Evolutionary conservation across 441 rosid genomes (phyloP).

Genomic region (Jatropha podagrica): DNA sequence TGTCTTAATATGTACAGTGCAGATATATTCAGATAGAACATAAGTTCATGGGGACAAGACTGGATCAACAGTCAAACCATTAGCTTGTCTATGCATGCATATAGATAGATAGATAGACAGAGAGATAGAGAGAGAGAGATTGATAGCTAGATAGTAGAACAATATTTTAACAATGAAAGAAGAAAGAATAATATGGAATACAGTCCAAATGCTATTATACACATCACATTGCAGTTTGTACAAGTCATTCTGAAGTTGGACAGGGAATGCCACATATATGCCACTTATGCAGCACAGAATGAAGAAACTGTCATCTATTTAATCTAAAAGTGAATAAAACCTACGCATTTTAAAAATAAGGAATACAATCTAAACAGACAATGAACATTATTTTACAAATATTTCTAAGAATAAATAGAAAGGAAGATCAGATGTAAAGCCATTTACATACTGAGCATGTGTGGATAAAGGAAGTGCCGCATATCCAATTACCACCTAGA

Average conservation of each 20-base stretch:
- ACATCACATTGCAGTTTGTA: neutral
- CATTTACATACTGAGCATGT: constrained; percentile 78
- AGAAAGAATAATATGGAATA: neutral
- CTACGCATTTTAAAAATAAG: neutral
- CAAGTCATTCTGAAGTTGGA: neutral
- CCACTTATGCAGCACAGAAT: neutral
- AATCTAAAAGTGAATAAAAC: neutral
- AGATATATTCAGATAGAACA: too few relatives aligned
- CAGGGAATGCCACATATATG: neutral
- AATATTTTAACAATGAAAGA: neutral
- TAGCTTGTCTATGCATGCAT: too few relatives aligned
- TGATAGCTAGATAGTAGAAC: neutral
- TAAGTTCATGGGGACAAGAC: too few relatives aligned
- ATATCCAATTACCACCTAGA: constrained; percentile 90
- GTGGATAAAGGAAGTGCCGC: constrained; percentile 93
- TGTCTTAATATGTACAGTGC: too few relatives aligned
- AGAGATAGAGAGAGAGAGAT: neutral
- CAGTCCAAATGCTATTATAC: neutral
- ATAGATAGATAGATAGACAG: too few relatives aligned
- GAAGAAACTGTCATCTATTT: neutral
- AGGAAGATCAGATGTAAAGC: constrained; percentile 18
- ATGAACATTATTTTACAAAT: neutral
- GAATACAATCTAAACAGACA: neutral
- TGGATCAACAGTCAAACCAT: too few relatives aligned
- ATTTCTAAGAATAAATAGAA: neutral